Base-by-base conservation (phyloP, 1,284 basidiomycete species). In the Bjerkandera adusta region DNA sequence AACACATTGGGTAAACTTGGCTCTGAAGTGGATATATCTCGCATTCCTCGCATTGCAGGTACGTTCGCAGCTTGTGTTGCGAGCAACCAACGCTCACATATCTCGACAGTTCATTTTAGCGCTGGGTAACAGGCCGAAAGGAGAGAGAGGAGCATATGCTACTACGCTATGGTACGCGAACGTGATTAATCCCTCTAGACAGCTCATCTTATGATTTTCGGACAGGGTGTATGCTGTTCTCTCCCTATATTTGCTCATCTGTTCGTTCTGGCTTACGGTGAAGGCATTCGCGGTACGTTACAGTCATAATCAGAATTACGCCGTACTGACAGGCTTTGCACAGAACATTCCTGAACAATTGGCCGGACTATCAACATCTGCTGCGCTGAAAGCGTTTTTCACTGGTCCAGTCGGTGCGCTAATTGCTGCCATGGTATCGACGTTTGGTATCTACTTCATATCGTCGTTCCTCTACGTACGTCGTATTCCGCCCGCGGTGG, bases 61-160 rank as follows among this genome's bases (percentile, higher is more conserved):
- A 44, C 16, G 69, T 64, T 35, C n/a, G 20, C 16, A 29, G 25
- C 0, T 36, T 15, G n/a, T n/a, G 18, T 22, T 16, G 11, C 16
- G 24, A 12, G 4, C 4, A 18, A 15, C 38, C 32, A 3, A 50
- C 38, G 20, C 25, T 43, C 40, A 22, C 30, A 15, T 5, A 5
- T 37, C 35, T 16, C 24, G 20, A n/a, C 43, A 94, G 71, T 97
- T 99, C 59, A 83, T 98, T 32, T 75, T 98, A n/a, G 95, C 94
- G 3, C 70, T 97, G 22, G 96, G 96, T 48, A 98, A 97, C 67
- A 75, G 96, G 53, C 96, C 96, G 1, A 98, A 98, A 65, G 95
- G 93, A 51, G 96, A 98, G 72, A 81, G 86, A 43, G 63, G 76
- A 33, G 81, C 90, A 5, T 98, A 98, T 61, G 72, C 85, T 0